phyloP scores from a whole-genome alignment of 352 stramenopile genomes.

The Phytopythium kandeliae region DNA sequence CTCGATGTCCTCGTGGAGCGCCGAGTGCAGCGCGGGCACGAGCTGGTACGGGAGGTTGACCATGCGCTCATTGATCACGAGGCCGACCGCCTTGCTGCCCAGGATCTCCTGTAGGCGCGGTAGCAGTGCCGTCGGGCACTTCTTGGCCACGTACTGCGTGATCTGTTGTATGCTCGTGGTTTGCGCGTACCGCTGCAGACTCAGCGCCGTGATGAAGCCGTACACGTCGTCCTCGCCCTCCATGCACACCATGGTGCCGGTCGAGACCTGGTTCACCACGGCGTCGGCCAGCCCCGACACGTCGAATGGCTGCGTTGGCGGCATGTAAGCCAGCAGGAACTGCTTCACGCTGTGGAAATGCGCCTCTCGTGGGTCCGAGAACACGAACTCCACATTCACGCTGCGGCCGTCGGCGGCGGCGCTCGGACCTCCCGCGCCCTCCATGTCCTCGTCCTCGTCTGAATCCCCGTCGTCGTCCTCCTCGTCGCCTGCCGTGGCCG shows the following conservation, averaged over 20 bases:
- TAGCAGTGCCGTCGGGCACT: conserved; percentile 44
- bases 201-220: conserved; percentile 82
- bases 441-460: conserved; percentile 51
- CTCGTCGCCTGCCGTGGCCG: conserved; percentile 11
- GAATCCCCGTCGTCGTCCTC: conserved; percentile 30
- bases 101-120: conserved; percentile 60
- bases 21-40: conserved; percentile 70
- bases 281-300: conserved; percentile 75
- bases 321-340: conserved; percentile 71
- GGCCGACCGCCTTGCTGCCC: conserved; percentile 43
- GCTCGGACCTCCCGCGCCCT: conserved; percentile 34
- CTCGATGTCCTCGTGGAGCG: conserved; percentile 82
- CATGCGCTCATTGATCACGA: conserved; percentile 83
- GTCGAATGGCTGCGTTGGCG: conserved; percentile 70
- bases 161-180: conserved; percentile 68
- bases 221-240: conserved; percentile 80
- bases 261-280: conserved; percentile 66
- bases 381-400: conserved; percentile 81
- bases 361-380: conserved; percentile 68
- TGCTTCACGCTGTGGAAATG: conserved; percentile 88
- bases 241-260: conserved; percentile 76
- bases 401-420: conserved; percentile 12
- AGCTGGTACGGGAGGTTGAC: conserved; percentile 86
- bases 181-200: conserved; percentile 42
- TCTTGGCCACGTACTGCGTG: conserved; percentile 71